Evolutionary conservation across 768 basidiomycete genomes (phyloP).

Genomic region (Epithele typhae): DNA sequence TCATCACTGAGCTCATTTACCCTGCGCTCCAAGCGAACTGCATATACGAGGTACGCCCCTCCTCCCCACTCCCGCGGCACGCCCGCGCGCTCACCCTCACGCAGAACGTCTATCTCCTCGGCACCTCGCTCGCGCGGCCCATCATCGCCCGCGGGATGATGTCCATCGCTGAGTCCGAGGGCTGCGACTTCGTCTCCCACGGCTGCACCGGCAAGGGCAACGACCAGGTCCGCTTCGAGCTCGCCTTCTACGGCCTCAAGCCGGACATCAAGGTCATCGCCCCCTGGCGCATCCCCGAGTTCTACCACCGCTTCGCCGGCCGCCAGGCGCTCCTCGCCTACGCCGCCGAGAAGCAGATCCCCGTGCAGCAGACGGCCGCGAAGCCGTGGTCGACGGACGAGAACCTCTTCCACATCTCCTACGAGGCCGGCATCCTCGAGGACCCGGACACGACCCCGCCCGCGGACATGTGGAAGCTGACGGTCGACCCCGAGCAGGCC

Average conservation of each 20-base stretch:
- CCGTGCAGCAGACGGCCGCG: conserved; percentile 89
- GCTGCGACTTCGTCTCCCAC: conserved; percentile 96
- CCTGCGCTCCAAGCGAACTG: conserved; percentile 98
- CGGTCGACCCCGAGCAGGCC: conserved; percentile 74
- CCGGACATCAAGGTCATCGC: conserved; percentile 99
- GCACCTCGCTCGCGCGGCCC: conserved; percentile 95
- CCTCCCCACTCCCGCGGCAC: neutral
- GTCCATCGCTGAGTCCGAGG: conserved; percentile 80
- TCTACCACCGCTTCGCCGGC: conserved; percentile 97
- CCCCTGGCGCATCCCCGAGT: conserved; percentile 96
- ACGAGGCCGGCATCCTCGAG: conserved; percentile 98
- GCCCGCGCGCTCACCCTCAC: neutral
- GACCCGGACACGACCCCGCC: conserved; percentile 95
- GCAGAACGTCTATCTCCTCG: conserved; percentile 93
- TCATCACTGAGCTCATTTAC: conserved; percentile 94
- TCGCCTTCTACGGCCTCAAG: conserved; percentile 97
- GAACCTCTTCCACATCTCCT: conserved; percentile 99
- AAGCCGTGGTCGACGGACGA: conserved; percentile 99
- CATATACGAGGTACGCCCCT: conserved; percentile 92
- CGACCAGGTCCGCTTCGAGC: conserved; percentile 98
- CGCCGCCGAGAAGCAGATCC: conserved; percentile 84
- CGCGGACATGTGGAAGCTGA: conserved; percentile 98
- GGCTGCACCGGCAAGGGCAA: conserved; percentile 99
- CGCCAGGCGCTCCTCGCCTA: conserved; percentile 90
- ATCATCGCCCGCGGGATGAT: conserved; percentile 99